Base-by-base conservation (phyloP, 2,329 filamentous ascomycete species). In the Penicillium hesseltinei region DNA sequence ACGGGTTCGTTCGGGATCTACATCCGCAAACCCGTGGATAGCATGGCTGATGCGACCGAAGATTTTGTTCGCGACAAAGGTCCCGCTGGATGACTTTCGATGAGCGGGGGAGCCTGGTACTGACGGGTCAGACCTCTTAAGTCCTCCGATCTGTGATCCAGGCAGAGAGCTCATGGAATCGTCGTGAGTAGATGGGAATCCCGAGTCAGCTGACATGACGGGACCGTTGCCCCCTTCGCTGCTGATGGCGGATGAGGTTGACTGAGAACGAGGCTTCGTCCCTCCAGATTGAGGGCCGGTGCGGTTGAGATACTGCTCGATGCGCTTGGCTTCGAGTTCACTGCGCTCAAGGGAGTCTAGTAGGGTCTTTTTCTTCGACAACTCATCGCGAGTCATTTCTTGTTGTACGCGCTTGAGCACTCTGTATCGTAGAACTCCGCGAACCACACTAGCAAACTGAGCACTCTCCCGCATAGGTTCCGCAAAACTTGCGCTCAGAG, bases 401-500 rank as follows among this genome's bases (percentile, higher is more conserved):
- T 97, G 92, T 71, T 99, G 94, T 52, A 99, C 91, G 46, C 94
- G 85, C 79, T 99, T 99, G 61, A 97, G 79, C 3, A 97, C 88
- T 17, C 94, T 83, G 72, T 97, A 99, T 63, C 90, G 86, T 54
- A 99, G 79, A 35, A 99, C 93, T 63, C 82, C 90, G 42, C 92
- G 86, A 4, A 99, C 94, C 1, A 99, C 91, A 11, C 94, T 91
- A 0, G 94, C 94, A 73, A 99, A 99, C 70, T 99, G 94, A 13
- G 94, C 92, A 68, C 92, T 96, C 77, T 99, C 94, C 54, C 95
- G 86, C 91, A 99, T 97, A 0, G 94, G 94, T 71, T 99, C 95
- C 0, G 95, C 92, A 71, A 99, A 99, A 64, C 87, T 94, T 35
- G 93, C 92, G 21, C 92, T 92, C n/a, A 99, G 79, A 0, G 89